These are phyloP conservation scores for Brassica juncea DNA, from an alignment of 345 rosid species.

Conservation along the genomic window DNA sequence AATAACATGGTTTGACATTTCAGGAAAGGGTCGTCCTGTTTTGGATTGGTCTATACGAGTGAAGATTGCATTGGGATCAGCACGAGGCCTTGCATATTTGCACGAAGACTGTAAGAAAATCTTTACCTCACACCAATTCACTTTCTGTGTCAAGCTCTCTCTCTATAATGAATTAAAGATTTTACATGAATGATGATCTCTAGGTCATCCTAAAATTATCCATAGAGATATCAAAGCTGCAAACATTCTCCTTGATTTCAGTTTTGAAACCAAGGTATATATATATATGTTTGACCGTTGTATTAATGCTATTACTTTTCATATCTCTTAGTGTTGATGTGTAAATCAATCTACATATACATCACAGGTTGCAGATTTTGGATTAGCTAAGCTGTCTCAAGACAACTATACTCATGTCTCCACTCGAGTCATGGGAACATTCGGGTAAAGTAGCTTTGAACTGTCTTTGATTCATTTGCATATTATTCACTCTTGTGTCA, in stretches of 20 bases:
- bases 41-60: conserved; percentile 77
- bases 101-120: conserved; percentile 87
- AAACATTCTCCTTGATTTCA: conserved; percentile 79
- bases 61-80: conserved; percentile 84
- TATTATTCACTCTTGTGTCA: neutral
- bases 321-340: neutral
- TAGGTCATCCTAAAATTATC: conserved; percentile 89
- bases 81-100: conserved; percentile 90
- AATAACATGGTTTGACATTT: conserved; percentile 9
- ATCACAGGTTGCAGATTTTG: conserved; percentile 91
- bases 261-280: conserved; percentile 73
- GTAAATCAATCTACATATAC: neutral
- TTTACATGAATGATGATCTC: neutral
- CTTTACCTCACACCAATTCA: neutral
- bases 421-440: conserved; percentile 96
- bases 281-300: neutral
- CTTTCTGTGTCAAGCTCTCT: neutral
- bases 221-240: conserved; percentile 91
- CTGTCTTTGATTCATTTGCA: neutral
- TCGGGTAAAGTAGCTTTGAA: conserved; percentile 63
- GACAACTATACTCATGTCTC: conserved; percentile 90
- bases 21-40: conserved; percentile 64
- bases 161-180: neutral
- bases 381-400: conserved; percentile 82
- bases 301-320: neutral